Conservation (phyloP, 148 eudicot species). For the Fagopyrum homotropicum region DNA sequence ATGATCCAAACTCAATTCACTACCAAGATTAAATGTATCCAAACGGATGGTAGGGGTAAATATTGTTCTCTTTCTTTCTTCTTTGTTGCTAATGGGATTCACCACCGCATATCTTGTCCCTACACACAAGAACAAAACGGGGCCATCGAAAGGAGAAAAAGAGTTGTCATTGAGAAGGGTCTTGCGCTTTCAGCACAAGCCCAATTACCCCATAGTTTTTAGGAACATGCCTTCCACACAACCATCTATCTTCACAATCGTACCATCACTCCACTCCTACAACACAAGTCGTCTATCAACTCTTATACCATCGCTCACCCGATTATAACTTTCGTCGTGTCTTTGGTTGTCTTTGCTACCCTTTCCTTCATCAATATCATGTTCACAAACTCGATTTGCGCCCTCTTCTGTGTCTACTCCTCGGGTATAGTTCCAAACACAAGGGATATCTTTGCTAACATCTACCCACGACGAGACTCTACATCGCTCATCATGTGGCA, state of each 20-base stretch:
- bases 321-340: background rate
- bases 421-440: no score
- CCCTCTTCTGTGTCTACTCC: no score
- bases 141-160: background rate
- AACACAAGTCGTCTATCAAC: background rate
- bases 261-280: background rate
- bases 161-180: background rate
- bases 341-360: no score
- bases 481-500: background rate
- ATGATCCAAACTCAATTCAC: no score
- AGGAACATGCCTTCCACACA: background rate
- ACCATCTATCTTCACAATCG: background rate
- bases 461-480: background rate
- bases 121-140: background rate
- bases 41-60: background rate
- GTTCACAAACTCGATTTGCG: no score
- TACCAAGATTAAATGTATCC: no score
- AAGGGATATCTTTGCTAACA: background rate
- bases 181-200: background rate
- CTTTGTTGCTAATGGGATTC: background rate
- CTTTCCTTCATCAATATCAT: no score
- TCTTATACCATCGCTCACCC: background rate
- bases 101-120: background rate
- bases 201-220: background rate
- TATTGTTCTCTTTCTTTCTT: background rate